Percentiles rank a stretch among this genome's conserved stretches.
phyloP scores from a whole-genome alignment of 495 filamentous ascomycete genomes.

The Lepraria neglecta region DNA sequence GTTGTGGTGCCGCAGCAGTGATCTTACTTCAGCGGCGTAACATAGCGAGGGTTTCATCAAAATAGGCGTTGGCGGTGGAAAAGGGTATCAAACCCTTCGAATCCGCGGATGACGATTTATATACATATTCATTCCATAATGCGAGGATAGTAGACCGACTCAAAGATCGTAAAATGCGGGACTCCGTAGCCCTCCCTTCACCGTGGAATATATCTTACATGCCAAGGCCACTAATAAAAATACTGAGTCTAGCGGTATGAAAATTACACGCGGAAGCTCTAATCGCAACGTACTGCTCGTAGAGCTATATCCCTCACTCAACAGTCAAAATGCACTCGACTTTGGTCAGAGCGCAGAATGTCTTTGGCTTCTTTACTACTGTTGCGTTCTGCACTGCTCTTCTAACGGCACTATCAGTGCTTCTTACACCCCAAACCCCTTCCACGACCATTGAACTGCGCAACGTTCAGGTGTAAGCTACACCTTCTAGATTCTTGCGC shows the following conservation, averaged over 20 bases:
- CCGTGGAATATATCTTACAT: neutral
- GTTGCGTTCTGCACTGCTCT: slow-evolving; percentile 76
- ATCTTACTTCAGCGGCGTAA: neutral
- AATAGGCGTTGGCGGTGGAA: too few species aligned
- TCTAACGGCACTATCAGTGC: slow-evolving; percentile 69
- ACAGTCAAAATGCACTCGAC: slow-evolving; percentile 71
- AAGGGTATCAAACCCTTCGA: too few species aligned
- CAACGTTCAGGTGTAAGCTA: slow-evolving; percentile 79
- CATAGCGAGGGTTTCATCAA: neutral
- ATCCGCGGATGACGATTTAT: too few species aligned
- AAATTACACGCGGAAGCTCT: neutral
- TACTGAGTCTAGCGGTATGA: neutral
- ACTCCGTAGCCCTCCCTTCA: too few species aligned
- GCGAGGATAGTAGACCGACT: too few species aligned
- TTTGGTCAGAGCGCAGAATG: slow-evolving; percentile 75
- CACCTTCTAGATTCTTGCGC: slow-evolving; percentile 1
- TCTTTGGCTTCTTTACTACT: slow-evolving; percentile 97
- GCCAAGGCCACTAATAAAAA: neutral
- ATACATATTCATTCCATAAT: too few species aligned
- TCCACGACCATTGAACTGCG: slow-evolving; percentile 58
- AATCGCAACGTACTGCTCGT: slow-evolving; percentile 5
- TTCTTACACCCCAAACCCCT: slow-evolving; percentile 64
- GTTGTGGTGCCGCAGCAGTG: slow-evolving; percentile 23
- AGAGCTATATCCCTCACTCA: neutral
- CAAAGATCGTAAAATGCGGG: too few species aligned